A percentile compares a stretch with the other conserved stretches of the same genome.
Conservation (phyloP, 1,284 basidiomycete species). For the Ganoderma resinaceum region DNA sequence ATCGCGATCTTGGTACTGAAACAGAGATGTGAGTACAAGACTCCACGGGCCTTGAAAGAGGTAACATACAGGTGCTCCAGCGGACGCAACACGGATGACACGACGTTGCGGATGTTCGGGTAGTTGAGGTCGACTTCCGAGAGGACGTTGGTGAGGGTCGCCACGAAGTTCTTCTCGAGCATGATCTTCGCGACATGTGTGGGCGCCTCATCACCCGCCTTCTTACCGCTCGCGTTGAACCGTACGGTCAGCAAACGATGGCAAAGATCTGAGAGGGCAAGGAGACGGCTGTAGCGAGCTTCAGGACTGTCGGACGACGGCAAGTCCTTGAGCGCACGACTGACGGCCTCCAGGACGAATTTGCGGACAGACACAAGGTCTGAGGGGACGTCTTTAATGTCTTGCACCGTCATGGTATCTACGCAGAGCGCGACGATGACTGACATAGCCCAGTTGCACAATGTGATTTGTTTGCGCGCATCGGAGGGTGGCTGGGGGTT, state of each 20-base stretch:
- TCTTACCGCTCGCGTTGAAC: slow-evolving; percentile 63
- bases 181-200: slow-evolving; percentile 97
- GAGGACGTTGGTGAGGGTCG: slow-evolving; percentile 87
- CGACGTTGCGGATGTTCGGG: slow-evolving; percentile 87
- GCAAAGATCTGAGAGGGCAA: slow-evolving; percentile 89
- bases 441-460: slow-evolving; percentile 92
- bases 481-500: slow-evolving; percentile 62
- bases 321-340: slow-evolving; percentile 87
- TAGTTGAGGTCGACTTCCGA: slow-evolving; percentile 97
- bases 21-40: slow-evolving; percentile 11
- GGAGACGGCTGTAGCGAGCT: slow-evolving; percentile 86
- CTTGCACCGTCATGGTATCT: slow-evolving; percentile 72
- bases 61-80: slow-evolving; percentile 85
- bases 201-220: slow-evolving; percentile 80
- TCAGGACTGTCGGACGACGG: slow-evolving; percentile 73
- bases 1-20: slow-evolving; percentile 92
- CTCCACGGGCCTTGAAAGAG: not conserved
- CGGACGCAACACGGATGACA: slow-evolving; percentile 88
- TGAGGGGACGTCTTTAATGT: slow-evolving; percentile 78
- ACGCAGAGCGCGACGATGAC: slow-evolving; percentile 92
- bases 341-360: slow-evolving; percentile 89
- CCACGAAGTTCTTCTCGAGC: slow-evolving; percentile 98
- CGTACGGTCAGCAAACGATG: slow-evolving; percentile 87
- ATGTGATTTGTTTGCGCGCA: slow-evolving; percentile 62
- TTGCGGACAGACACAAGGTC: slow-evolving; percentile 90